Conservation (phyloP, 78 protist genomes). For the Bodo saltans region DNA sequence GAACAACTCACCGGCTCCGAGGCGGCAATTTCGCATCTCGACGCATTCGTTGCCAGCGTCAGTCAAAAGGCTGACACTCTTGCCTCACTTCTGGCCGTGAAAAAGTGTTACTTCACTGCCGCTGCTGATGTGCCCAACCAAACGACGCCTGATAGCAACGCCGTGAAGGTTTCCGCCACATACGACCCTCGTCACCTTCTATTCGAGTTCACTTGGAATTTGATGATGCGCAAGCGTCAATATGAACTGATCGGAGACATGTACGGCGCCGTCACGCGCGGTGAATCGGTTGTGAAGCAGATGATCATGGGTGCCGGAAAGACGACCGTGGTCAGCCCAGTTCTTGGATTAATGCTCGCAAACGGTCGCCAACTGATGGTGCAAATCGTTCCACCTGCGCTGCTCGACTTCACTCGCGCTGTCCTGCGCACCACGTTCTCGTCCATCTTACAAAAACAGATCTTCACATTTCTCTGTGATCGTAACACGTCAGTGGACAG, state of each 20-base stretch:
- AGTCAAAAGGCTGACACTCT: conserved; percentile 14
- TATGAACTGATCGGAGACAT: background rate
- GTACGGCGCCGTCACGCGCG: background rate
- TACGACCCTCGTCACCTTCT: conserved; percentile 54
- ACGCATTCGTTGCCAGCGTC: background rate
- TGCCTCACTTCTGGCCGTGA: conserved; percentile 34
- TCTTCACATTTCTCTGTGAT: conserved; percentile 47
- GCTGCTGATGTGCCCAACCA: too few relatives aligned
- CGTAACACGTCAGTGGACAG: conserved; percentile 10
- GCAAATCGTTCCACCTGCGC: conserved; percentile 53
- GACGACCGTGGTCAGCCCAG: conserved; percentile 58
- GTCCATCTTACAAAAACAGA: conserved; percentile 42
- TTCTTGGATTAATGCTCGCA: conserved; percentile 44
- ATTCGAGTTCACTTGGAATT: conserved; percentile 56
- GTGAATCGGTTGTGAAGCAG: conserved; percentile 39
- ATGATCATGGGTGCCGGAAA: conserved; percentile 71
- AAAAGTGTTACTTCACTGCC: conserved; percentile 12
- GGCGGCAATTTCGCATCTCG: background rate
- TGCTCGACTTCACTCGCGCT: conserved; percentile 43
- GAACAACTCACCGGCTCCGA: background rate
- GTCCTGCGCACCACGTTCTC: conserved; percentile 47
- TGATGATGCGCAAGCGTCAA: conserved; percentile 44
- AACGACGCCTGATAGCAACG: too few relatives aligned
- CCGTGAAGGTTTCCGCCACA: background rate
- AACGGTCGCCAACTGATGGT: conserved; percentile 37